Evolutionary conservation across 352 stramenopile species (phyloP).

Genomic region (Phytophthora sp.): DNA sequence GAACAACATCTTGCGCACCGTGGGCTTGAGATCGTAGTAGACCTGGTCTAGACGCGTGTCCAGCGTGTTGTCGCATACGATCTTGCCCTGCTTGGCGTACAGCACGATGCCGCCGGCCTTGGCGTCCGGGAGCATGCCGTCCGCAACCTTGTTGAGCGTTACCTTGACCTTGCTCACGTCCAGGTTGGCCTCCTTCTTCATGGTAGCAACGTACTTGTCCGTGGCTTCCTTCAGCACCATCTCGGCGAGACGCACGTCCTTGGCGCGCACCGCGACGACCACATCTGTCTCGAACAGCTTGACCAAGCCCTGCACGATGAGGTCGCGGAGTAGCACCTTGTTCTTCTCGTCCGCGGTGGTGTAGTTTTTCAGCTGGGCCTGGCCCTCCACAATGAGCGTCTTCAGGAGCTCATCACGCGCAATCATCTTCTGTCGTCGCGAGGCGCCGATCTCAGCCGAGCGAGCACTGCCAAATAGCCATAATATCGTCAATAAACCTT

Average conservation of each 20-base stretch:
- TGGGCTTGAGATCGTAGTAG: constrained; percentile 86
- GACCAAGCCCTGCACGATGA: constrained; percentile 98
- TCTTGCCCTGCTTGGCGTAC: constrained; percentile 93
- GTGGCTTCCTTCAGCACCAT: constrained; percentile 87
- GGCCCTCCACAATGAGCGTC: constrained; percentile 74
- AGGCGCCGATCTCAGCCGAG: constrained; percentile 94
- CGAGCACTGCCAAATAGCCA: constrained; percentile 54
- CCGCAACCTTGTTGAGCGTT: constrained; percentile 86
- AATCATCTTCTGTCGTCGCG: constrained; percentile 97
- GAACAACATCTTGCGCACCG: constrained; percentile 83
- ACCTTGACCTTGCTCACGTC: constrained; percentile 92
- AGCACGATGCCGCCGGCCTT: constrained; percentile 88
- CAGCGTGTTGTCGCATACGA: constrained; percentile 98
- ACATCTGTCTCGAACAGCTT: constrained; percentile 98
- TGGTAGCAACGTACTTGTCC: constrained; percentile 84
- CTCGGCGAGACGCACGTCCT: constrained; percentile 91
- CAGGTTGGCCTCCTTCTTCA: constrained; percentile 92
- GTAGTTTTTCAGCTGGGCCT: constrained; percentile 55
- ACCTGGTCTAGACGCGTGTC: constrained; percentile 86
- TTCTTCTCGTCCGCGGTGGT: constrained; percentile 90
- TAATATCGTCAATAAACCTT: not conserved
- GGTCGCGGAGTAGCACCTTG: constrained; percentile 93
- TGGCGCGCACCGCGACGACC: constrained; percentile 89
- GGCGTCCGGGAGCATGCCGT: constrained; percentile 82
- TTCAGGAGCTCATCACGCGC: constrained; percentile 91